phyloP scores from a whole-genome alignment of 805 yeast genomes.

The Starmerella kuoi region DNA sequence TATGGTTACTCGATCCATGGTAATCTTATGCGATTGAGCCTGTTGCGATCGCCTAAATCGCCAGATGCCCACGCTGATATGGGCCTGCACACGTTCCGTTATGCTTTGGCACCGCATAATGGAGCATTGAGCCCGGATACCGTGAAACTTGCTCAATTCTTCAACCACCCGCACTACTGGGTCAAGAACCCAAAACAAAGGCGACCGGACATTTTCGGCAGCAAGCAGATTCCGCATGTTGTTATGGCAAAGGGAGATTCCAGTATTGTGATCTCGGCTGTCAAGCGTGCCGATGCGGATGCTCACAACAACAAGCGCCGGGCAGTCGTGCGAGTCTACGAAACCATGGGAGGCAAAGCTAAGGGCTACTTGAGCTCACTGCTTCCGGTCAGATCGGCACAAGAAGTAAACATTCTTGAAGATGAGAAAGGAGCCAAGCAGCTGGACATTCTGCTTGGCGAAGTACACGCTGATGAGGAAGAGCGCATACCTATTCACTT shows the following conservation, averaged over 20 bases:
- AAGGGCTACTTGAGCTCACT: slow-evolving; percentile 39
- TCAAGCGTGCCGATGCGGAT: slow-evolving; percentile 86
- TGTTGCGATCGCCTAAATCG: slow-evolving; percentile 81
- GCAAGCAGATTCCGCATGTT: slow-evolving; percentile 11
- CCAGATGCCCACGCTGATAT: slow-evolving; percentile 94
- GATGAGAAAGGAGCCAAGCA: slow-evolving; percentile 28
- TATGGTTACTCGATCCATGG: slow-evolving; percentile 93
- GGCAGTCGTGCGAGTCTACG: slow-evolving; percentile 67
- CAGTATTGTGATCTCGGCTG: slow-evolving; percentile 55
- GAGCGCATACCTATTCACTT: slow-evolving; percentile 33
- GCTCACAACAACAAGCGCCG: slow-evolving; percentile 38
- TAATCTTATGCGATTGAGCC: slow-evolving; percentile 73
- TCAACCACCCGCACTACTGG: slow-evolving; percentile 43
- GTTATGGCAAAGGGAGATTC: slow-evolving; percentile 34
- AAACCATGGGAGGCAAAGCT: slow-evolving; percentile 72
- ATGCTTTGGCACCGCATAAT: slow-evolving; percentile 71
- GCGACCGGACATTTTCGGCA: slow-evolving; percentile 7
- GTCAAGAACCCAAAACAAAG: slow-evolving; percentile 10
- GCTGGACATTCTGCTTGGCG: slow-evolving; percentile 23
- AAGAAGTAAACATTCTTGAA: slow-evolving; percentile 34
- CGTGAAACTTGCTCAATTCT: slow-evolving; percentile 64
- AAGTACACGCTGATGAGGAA: slow-evolving; percentile 11
- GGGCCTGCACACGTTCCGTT: slow-evolving; percentile 73
- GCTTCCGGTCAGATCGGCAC: slow-evolving; percentile 43
- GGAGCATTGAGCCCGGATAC: slow-evolving; percentile 54